Conservation (phyloP, 1,284 basidiomycete genomes). For the Sporisorium iseilematis-ciliati region DNA sequence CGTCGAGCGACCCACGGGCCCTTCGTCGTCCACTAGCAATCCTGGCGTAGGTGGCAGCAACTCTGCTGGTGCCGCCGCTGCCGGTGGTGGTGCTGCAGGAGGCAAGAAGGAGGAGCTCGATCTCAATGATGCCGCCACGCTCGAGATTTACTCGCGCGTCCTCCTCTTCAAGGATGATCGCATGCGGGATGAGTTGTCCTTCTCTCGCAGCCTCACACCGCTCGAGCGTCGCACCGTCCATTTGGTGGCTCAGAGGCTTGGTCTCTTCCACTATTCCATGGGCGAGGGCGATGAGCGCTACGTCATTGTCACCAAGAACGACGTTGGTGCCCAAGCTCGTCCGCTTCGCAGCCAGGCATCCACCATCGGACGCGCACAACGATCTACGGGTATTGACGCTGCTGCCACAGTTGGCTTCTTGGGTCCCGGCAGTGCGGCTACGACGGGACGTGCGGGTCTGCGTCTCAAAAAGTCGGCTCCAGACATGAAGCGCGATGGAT, state of each 20-base stretch:
- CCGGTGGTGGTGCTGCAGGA: constrained; percentile 72
- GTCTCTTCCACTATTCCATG: constrained; percentile 91
- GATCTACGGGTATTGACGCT: constrained; percentile 28
- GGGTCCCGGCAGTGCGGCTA: constrained; percentile 51
- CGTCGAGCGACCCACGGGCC: constrained; percentile 25
- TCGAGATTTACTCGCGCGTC: constrained; percentile 97
- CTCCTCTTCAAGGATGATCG: constrained; percentile 97
- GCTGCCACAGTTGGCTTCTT: constrained; percentile 34
- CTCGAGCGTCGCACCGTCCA: constrained; percentile 93
- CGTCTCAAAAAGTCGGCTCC: constrained; percentile 67
- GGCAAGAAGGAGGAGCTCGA: constrained; percentile 75
- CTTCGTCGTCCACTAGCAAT: constrained; percentile 45
- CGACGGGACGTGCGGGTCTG: constrained; percentile 56
- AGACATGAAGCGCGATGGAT: constrained; percentile 62
- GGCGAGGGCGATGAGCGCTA: constrained; percentile 92
- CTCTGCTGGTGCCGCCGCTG: constrained; percentile 73
- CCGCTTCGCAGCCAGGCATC: constrained; percentile 60
- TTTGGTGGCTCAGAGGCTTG: constrained; percentile 93
- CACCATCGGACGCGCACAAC: constrained; percentile 57
- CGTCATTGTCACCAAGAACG: constrained; percentile 79
- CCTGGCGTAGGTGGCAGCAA: constrained; percentile 73
- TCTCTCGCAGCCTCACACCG: constrained; percentile 85
- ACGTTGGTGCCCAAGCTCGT: constrained; percentile 35
- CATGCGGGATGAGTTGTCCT: constrained; percentile 96
- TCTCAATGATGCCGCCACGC: constrained; percentile 91